These are phyloP conservation scores for Emergomyces pasteurianus DNA, from an alignment of 2,329 filamentous ascomycete genomes.

Conservation along the genomic window DNA sequence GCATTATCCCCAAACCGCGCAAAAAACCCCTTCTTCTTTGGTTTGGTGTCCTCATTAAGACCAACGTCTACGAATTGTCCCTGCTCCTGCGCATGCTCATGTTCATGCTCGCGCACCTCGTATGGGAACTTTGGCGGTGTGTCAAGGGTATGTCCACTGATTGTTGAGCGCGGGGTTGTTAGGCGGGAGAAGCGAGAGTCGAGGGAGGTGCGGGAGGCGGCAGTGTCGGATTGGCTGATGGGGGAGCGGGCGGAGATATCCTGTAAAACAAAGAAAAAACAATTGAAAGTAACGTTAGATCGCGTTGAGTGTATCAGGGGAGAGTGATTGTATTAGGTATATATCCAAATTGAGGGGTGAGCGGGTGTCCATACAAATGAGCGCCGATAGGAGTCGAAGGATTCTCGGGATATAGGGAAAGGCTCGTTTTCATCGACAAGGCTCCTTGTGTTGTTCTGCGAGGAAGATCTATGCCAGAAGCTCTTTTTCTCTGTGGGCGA, in stretches of 20 bases:
- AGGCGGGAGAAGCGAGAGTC: slow-evolving; percentile 59
- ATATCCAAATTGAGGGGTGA: neutral
- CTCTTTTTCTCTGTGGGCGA: slow-evolving; percentile 76
- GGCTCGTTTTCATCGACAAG: slow-evolving; percentile 75
- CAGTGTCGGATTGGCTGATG: slow-evolving; percentile 46
- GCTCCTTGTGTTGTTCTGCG: slow-evolving; percentile 44
- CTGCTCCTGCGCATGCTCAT: slow-evolving; percentile 46
- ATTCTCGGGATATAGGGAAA: slow-evolving; percentile 91
- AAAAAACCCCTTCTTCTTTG: slow-evolving; percentile 57
- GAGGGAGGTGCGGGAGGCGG: slow-evolving; percentile 60
- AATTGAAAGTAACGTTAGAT: neutral
- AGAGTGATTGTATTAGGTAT: neutral
- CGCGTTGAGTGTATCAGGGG: neutral
- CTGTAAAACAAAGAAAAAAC: slow-evolving; percentile 35
- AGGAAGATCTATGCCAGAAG: slow-evolving; percentile 54
- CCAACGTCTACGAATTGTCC: slow-evolving; percentile 86
- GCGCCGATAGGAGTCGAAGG: slow-evolving; percentile 89
- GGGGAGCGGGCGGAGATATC: slow-evolving; percentile 85
- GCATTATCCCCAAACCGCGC: slow-evolving; percentile 59
- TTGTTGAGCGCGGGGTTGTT: slow-evolving; percentile 48
- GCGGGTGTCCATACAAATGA: slow-evolving; percentile 66
- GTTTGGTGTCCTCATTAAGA: slow-evolving; percentile 57
- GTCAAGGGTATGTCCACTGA: slow-evolving; percentile 49
- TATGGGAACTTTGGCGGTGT: slow-evolving; percentile 20
- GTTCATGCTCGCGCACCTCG: slow-evolving; percentile 50